phyloP scores from a whole-genome alignment of 192 early-diverging fungal genomes.

The Chytriomyces sp. region DNA sequence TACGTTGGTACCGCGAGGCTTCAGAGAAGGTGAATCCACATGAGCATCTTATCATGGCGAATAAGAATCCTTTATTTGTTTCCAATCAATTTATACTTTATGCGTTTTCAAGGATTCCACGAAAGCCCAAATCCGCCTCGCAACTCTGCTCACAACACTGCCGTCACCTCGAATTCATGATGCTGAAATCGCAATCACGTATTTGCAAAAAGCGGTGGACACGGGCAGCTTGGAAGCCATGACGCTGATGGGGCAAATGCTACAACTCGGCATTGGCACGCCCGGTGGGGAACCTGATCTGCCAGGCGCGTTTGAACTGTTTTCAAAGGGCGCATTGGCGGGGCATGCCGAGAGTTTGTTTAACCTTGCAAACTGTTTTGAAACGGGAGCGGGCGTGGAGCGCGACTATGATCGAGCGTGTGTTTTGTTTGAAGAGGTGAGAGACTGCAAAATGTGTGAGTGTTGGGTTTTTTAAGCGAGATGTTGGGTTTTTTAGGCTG shows the following conservation, averaged over 20 bases:
- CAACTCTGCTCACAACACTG: constrained; percentile 36
- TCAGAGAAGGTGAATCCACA: constrained; percentile 45
- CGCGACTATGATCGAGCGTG: constrained; percentile 48
- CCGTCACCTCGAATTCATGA: constrained; percentile 35
- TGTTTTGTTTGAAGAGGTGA: constrained; percentile 50
- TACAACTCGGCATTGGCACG: constrained; percentile 44
- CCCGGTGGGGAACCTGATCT: constrained; percentile 20
- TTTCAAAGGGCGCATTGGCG: constrained; percentile 45
- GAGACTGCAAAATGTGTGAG: background rate
- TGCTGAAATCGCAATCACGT: constrained; percentile 28
- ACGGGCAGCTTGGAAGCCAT: constrained; percentile 50
- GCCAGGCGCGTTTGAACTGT: constrained; percentile 35
- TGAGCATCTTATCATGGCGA: background rate
- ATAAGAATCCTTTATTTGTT: too few species aligned
- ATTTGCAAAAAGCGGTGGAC: constrained; percentile 42
- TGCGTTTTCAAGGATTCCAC: constrained; percentile 36
- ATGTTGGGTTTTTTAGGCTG: constrained; percentile 12
- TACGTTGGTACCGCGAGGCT: constrained; percentile 53
- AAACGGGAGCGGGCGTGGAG: constrained; percentile 46
- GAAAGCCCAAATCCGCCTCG: constrained; percentile 50
- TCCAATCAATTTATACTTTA: background rate
- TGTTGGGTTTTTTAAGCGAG: background rate
- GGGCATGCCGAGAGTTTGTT: constrained; percentile 48
- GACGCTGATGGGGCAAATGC: constrained; percentile 54
- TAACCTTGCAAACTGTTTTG: constrained; percentile 49